Evolutionary conservation across 768 basidiomycete genomes (phyloP).

Genomic region (Kwoniella sp.): DNA sequence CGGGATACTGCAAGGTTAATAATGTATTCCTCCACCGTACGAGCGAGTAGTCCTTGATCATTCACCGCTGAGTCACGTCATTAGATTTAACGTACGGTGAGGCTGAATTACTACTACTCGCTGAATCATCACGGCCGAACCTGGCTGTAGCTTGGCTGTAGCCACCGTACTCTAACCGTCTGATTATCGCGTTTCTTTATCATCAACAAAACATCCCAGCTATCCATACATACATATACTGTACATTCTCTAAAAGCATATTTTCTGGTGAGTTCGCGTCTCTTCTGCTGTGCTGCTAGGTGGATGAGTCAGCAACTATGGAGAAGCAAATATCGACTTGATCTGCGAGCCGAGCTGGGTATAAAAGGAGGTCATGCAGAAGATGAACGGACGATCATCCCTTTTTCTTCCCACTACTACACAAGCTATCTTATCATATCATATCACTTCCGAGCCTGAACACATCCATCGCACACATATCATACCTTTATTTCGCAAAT

Average conservation of each 20-base stretch:
- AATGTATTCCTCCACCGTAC: too few species aligned
- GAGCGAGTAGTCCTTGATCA: too few species aligned
- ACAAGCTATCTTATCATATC: too few species aligned
- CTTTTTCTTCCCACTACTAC: too few species aligned
- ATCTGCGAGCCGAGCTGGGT: too few species aligned
- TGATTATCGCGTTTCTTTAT: background rate
- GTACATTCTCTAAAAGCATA: background rate
- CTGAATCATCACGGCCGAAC: constrained; percentile 2
- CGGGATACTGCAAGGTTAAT: too few species aligned
- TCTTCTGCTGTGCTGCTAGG: background rate
- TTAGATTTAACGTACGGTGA: background rate
- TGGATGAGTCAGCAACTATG: background rate
- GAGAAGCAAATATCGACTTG: background rate
- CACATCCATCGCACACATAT: too few species aligned
- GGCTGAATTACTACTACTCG: background rate
- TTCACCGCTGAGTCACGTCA: constrained; percentile 1
- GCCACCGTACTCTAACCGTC: too few species aligned
- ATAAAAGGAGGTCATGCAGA: background rate
- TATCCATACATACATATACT: background rate
- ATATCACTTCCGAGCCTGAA: too few species aligned
- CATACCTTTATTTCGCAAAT: too few species aligned
- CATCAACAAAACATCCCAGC: background rate
- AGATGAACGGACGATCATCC: background rate
- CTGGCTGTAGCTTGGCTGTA: too few species aligned
- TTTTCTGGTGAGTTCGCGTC: constrained; percentile 17